Base-by-base conservation (phyloP, 164 flowering plant genomes). In the Vitis cinerea region DNA sequence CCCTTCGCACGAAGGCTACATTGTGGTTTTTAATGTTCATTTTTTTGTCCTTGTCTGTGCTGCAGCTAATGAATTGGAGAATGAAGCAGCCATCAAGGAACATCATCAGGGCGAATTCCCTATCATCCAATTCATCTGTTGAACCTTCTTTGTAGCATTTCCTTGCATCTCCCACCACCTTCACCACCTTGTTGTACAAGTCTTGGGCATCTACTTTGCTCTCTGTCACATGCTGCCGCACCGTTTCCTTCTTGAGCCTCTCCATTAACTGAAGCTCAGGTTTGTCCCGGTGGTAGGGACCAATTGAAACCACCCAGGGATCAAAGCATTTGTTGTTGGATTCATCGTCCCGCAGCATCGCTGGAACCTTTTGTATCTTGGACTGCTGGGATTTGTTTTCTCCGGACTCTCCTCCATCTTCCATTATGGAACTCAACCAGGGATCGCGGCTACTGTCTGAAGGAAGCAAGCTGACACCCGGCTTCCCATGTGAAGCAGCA, bases 261-360 rank as follows among this genome's bases (percentile, higher is more conserved):
- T 76, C 70, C 6, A 44, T 37, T 1, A 0, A n/a, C 52, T 47
- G 0, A 5, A 68, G 62, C 62, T 68, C 16, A 0, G 23, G 29
- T 1, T 70, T 50, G 3, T 50, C 62, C 14, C 68, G 79, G 69
- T 76, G 79, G 44, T 23, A 61, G 10, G 79, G 75, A 49, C 79
- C 79, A 3, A 76, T 47, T 1, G 75, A 30, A 10, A 76, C 55
- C 30, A 67, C 67, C 15, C 15, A 15, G 1, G 79, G 79, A 1
- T 70, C 78, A 37, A 5, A 75, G 56, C 14, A 54, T 3, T 23
- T 37, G 9, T 53, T 9, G 14, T 3, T 23, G 1, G 52, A 4
- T 7, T 23, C 10, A 0, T n/a, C 9, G 3, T 58, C 47, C n/a
- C 69, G 50, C 17, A 67, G 68, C 9, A 59, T 67, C 2, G 0